Evolutionary conservation across 106 monocot species (phyloP).

Genomic region (Chionographis japonica): DNA sequence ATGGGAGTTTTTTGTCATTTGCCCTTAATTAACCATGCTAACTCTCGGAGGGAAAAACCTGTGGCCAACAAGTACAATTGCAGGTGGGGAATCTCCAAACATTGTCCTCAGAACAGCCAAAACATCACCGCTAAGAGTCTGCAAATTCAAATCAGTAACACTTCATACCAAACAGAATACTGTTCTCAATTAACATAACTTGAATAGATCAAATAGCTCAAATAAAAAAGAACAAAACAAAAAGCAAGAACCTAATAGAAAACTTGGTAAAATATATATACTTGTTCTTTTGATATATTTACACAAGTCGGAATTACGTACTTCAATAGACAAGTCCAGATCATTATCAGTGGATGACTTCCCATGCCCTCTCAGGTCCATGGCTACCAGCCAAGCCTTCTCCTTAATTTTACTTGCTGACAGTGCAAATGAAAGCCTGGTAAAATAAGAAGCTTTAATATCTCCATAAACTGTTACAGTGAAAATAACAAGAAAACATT

Average conservation of each 20-base stretch:
- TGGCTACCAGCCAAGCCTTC: conserved; percentile 73
- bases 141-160: conserved; percentile 20
- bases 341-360: conserved; percentile 75
- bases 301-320: conserved; percentile 8
- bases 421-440: conserved; percentile 94
- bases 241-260: not conserved
- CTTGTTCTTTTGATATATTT: not conserved
- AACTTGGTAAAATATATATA: not conserved
- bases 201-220: not conserved
- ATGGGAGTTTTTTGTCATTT: too few relatives aligned
- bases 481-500: not conserved
- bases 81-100: conserved; percentile 94
- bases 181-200: not conserved
- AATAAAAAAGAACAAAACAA: conserved; percentile 1
- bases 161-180: not conserved
- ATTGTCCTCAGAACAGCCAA: conserved; percentile 76
- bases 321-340: conserved; percentile 87
- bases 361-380: conserved; percentile 97
- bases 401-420: conserved; percentile 88
- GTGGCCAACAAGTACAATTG: conserved; percentile 95
- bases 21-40: not conserved
- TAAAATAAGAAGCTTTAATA: conserved; percentile 1
- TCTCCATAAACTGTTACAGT: not conserved
- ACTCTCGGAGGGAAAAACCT: conserved; percentile 38
- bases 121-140: conserved; percentile 90